Base-by-base conservation (phyloP, 1,284 basidiomycete species). In the Austroboletus niveus region DNA sequence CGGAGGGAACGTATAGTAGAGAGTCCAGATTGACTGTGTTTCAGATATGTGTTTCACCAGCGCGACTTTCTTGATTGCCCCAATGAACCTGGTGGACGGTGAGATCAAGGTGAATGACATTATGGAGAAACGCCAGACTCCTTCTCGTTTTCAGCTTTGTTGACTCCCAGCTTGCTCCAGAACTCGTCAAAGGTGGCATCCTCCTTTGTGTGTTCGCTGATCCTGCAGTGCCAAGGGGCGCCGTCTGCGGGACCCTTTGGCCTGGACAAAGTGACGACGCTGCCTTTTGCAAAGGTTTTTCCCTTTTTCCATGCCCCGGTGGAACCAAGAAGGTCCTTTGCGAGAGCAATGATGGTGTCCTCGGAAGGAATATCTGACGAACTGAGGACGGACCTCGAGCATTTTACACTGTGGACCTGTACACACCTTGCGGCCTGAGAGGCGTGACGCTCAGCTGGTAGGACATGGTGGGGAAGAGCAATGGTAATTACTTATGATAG, bases 181-280 rank as follows among this genome's bases (percentile, higher is more conserved):
- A 90, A 72, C 57, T 82, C 79, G 53, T 87, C 84, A 63, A 90
- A 89, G 3, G 82, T 81, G 9, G 75, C 81, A 47, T 88, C 84
- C 22, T 80, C 72, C 11, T 75, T 58, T n/a, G 75, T 66, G 65
- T 89, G 87, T 58, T 79, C 78, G 64, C 86, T 88, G 50, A 82
- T 66, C 27, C 87, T 77, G 63, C 77, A 78, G 58, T 86, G 78
- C 87, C 87, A 90, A 3, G 75, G 67, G 41, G 82, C 80, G 34
- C 75, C 79, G 52, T 85, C 82, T 12, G 66, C 73, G 8, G 75
- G 64, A 7, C 71, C 72, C 61, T 84, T 87, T 24, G 76, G 62
- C 10, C 73, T 75, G 34, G 68, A 74, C 52, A 68, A 77, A 6
- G 83, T 85, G 62, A 80, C 77, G 56, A 89, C 84, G 2, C 65